Evolutionary conservation across 2,329 filamentous ascomycete species (phyloP), one percentile per base, ranked within the genome.

Genomic region (Neopestalotiopsis sp.): DNA sequence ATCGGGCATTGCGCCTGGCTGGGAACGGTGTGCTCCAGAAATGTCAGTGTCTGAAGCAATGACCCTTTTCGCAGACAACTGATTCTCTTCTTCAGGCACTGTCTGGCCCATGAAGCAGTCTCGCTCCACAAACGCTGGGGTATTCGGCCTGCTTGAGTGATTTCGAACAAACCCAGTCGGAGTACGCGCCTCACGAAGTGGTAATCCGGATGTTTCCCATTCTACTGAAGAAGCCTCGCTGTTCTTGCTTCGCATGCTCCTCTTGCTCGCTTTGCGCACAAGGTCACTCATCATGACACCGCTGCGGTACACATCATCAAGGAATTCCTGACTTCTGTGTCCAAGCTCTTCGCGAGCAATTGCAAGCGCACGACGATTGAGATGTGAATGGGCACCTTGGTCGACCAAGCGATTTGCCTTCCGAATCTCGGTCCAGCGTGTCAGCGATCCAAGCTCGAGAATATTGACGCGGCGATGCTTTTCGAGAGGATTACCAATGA

Each of bases 361-460:
- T 60, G 72, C 74, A 6, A 81, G 74, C 4, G 77, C 74, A n/a
- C 76, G 77, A 45, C 78, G 74, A 69, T 82, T 81, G 32, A 81
- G 70, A 72, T 80, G 79, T 7, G 70, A 71, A 72, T 80, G 79
- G 4, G 70, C 71, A 28, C 74, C 74, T 69, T 81, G 78, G 72
- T 89, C 87, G 62, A 90, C 84, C 63, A 91, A 80, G 60, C 81
- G 82, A 74, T 91, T 91, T 75, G 84, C 87, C 72, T 81, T 85
- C 70, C 88, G 83, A 70, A 95, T 94, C 78, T 94, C 92, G 30
- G 88, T 91, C 90, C 91, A 95, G 56, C 92, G 83, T 65, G 87
- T 91, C 83, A 91, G 82, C 45, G 82, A 81, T 0, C 92, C 92
- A 69, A 93, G 80, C 78, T 95, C 92, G 17, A 95, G 81, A 30